phyloP scores from a whole-genome alignment of 805 yeast species.

The Maudiozyma barnettii region DNA sequence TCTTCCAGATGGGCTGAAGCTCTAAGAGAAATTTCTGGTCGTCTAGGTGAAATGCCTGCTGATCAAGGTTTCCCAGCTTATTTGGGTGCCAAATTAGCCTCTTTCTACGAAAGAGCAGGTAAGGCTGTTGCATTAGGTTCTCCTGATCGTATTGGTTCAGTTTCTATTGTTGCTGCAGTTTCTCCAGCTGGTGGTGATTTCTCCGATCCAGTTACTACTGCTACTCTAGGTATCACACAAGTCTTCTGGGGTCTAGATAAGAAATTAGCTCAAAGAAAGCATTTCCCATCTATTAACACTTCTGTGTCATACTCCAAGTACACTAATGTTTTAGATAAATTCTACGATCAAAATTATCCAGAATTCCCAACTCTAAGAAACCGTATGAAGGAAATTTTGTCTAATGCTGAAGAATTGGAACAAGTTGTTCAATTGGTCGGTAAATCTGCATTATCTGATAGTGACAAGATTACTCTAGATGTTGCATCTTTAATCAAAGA shows the following conservation, averaged over 20 bases:
- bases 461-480: conserved; percentile 93
- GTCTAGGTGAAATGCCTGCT: conserved; percentile 99
- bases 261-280: conserved; percentile 98
- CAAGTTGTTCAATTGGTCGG: conserved; percentile 99
- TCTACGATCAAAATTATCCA: conserved; percentile 77
- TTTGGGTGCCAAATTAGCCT: conserved; percentile 96
- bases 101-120: conserved; percentile 99
- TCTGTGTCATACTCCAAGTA: conserved; percentile 94
- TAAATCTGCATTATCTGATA: conserved; percentile 92
- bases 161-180: conserved; percentile 98
- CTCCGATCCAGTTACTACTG: conserved; percentile 98
- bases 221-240: conserved; percentile 98
- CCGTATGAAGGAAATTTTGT: conserved; percentile 85
- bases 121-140: conserved; percentile 90
- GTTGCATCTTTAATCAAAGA: conserved; percentile 88
- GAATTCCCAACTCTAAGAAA: conserved; percentile 87
- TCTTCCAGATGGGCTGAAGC: conserved; percentile 99
- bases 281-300: conserved; percentile 97
- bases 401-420: conserved; percentile 96
- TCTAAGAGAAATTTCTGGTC: conserved; percentile 98
- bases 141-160: conserved; percentile 94
- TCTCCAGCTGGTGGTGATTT: conserved; percentile 99
- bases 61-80: conserved; percentile 99
- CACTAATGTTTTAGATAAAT: conserved; percentile 76
- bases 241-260: conserved; percentile 99